Evolutionary conservation across 2,329 filamentous ascomycete species (phyloP).

Genomic region (Trematosphaeria pertusa): DNA sequence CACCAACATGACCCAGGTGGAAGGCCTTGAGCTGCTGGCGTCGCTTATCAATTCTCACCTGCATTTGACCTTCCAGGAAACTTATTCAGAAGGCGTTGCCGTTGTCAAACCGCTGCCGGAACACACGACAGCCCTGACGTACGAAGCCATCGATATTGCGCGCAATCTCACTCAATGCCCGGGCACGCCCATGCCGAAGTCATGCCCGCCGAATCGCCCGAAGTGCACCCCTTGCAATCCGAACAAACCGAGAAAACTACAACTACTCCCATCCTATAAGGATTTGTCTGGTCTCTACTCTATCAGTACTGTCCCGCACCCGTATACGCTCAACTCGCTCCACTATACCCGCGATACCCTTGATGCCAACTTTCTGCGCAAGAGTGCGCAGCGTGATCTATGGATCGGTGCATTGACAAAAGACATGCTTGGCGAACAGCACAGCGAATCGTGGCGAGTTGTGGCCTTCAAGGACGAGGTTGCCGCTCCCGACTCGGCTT

Average conservation of each 20-base stretch:
- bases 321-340: constrained; percentile 80
- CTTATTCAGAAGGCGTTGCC: constrained; percentile 77
- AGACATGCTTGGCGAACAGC: constrained; percentile 68
- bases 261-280: constrained; percentile 70
- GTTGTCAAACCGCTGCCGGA: constrained; percentile 81
- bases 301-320: constrained; percentile 88
- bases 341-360: constrained; percentile 61
- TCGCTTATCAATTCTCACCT: constrained; percentile 84
- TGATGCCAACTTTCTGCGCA: constrained; percentile 54
- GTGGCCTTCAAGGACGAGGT: constrained; percentile 82
- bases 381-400: constrained; percentile 72
- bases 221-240: constrained; percentile 76
- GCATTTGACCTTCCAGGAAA: constrained; percentile 83
- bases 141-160: constrained; percentile 75
- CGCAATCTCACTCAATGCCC: constrained; percentile 78
- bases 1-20: constrained; percentile 57
- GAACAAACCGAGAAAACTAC: constrained; percentile 69
- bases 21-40: constrained; percentile 71
- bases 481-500: constrained; percentile 66
- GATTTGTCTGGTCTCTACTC: constrained; percentile 79
- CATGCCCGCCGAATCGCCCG: constrained; percentile 82
- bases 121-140: constrained; percentile 75
- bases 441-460: constrained; percentile 70
- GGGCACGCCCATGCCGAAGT: constrained; percentile 72
- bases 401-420: constrained; percentile 79